These are phyloP conservation scores for Penicillium bovifimosum DNA, from an alignment of 495 filamentous ascomycete genomes.

Conservation along the genomic window DNA sequence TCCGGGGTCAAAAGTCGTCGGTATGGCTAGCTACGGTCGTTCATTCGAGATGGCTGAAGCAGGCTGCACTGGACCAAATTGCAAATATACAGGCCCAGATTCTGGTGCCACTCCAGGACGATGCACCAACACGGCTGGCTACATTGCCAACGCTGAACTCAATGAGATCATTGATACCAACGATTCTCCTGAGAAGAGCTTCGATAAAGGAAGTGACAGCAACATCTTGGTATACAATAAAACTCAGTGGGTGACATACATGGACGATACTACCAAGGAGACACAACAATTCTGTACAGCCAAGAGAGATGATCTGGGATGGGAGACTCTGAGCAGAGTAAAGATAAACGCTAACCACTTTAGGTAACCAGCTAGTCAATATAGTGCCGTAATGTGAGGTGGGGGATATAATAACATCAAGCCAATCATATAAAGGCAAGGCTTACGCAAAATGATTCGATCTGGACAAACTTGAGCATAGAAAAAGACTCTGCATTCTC, in stretches of 20 bases:
- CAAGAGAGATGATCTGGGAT: no score
- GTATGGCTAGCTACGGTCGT: not conserved
- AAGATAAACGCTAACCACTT: no score
- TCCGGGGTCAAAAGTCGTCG: slow-evolving; percentile 30
- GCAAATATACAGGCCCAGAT: not conserved
- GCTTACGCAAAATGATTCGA: no score
- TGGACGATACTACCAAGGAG: slow-evolving; percentile 28
- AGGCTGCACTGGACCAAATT: not conserved
- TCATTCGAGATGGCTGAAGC: not conserved
- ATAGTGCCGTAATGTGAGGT: no score
- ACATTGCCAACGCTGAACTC: slow-evolving; percentile 15
- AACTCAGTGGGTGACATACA: slow-evolving; percentile 32
- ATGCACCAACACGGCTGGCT: not conserved
- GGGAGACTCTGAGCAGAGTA: no score
- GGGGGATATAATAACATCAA: no score
- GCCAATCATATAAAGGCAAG: no score
- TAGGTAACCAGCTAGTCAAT: no score
- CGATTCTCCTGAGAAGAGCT: no score
- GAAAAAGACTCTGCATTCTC: no score
- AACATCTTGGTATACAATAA: slow-evolving; percentile 22
- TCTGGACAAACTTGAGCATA: no score
- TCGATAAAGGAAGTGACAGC: not conserved
- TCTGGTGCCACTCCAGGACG: slow-evolving; percentile 6
- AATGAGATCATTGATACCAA: not conserved
- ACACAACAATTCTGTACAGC: no score